These are phyloP conservation scores for Leccinum pachyderme DNA, from an alignment of 1,284 basidiomycete genomes.

Conservation along the genomic window DNA sequence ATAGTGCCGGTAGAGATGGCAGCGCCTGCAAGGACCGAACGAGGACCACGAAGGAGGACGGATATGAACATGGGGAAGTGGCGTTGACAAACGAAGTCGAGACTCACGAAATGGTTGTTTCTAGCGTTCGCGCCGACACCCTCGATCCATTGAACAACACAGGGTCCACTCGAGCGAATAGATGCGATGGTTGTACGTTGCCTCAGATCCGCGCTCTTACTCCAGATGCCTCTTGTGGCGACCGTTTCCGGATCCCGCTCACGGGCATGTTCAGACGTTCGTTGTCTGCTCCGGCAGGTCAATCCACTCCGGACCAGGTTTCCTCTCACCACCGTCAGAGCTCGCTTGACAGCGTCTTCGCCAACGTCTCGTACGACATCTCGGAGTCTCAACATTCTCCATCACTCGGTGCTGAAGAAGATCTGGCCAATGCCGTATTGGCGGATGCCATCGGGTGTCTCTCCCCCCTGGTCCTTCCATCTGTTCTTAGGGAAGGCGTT, in stretches of 20 bases:
- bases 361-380: slow-evolving; percentile 33
- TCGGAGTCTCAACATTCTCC: slow-evolving; percentile 18
- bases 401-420: slow-evolving; percentile 21
- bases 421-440: slow-evolving; percentile 17
- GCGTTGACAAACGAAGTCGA: slow-evolving; percentile 17
- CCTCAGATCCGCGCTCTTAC: slow-evolving; percentile 32
- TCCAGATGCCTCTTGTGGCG: slow-evolving; percentile 30
- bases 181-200: slow-evolving; percentile 11
- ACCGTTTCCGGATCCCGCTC: slow-evolving; percentile 46
- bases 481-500: slow-evolving; percentile 28
- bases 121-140: not conserved
- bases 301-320: slow-evolving; percentile 11
- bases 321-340: slow-evolving; percentile 18
- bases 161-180: slow-evolving; percentile 5
- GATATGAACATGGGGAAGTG: slow-evolving; percentile 25
- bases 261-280: slow-evolving; percentile 62
- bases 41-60: slow-evolving; percentile 11
- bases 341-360: slow-evolving; percentile 31
- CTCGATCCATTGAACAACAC: not conserved
- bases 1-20: slow-evolving; percentile 7
- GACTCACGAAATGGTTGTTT: slow-evolving; percentile 7
- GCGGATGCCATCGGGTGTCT: slow-evolving; percentile 27
- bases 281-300: slow-evolving; percentile 49
- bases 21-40: slow-evolving; percentile 2
- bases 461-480: slow-evolving; percentile 33